Evolutionary conservation across 805 yeast genomes (phyloP), one percentile per base, ranked within the genome.

Genomic region (Aciculoconidium aculeatum): DNA sequence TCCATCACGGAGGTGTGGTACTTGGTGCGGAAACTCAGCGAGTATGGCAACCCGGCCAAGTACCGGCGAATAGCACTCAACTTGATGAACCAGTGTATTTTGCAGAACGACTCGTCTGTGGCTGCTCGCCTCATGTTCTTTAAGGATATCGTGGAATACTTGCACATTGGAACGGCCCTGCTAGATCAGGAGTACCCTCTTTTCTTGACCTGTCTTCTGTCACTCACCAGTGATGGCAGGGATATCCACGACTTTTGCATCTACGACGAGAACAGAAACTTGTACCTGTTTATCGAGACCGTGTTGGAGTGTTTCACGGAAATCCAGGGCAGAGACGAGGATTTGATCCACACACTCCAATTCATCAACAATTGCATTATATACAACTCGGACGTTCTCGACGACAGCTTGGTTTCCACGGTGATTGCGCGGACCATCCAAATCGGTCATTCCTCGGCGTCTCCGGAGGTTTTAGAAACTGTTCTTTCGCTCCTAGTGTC

Each of bases 1-100:
- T 70, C 80, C 3, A 65, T 83, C 4, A 77, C 84, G 0, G 87
- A 81, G 37, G 64, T 84, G 2, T 85, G 95, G 95, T 75, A 78
- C 49, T 55, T 76, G 29, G 78, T 80, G 0, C 59, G 71, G 35
- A 72, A 67, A 28, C 53, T 79, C 49, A 63, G 82, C 28, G 58
- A 58, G 5, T 51, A 62, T 3, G 55, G 79, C 15, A 33, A 42
- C 5, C 50, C 46, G 20, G 34, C 55, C 3, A 32, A 43, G 12
- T 45, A 52, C 11, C 38, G 70, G 34, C 53, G 67, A 17, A 67
- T 70, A 1, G 77, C 78, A 0, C 51, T 83, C 18, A 51, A 61
- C 11, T 56, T 86, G 14, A 50, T 83, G 44, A 45, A 54, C 5
- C 61, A 65, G 28, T 80, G 94, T 50, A 73, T 80, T 6, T 45